phyloP scores from a whole-genome alignment of 352 stramenopile species.

The Phytophthora hibernalis region DNA sequence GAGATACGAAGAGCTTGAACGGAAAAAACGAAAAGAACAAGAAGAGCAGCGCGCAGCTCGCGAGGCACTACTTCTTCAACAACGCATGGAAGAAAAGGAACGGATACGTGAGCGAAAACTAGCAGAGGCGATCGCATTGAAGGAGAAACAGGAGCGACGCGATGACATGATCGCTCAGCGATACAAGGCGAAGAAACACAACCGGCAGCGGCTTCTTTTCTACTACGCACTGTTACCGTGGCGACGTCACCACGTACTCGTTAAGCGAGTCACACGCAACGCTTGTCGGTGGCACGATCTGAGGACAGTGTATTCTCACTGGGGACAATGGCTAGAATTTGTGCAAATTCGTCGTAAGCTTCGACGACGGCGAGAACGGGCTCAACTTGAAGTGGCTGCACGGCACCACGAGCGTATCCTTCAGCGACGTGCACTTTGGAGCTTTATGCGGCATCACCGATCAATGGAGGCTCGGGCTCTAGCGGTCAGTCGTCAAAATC shows the following conservation, averaged over 20 bases:
- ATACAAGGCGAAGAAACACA: constrained; percentile 37
- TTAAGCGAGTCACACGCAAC: constrained; percentile 41
- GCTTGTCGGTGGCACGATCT: constrained; percentile 54
- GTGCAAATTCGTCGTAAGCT: constrained; percentile 28
- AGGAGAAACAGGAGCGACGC: constrained; percentile 43
- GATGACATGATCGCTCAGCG: constrained; percentile 41
- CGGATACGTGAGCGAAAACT: constrained; percentile 50
- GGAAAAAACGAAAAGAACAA: constrained; percentile 51
- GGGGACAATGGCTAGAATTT: constrained; percentile 51
- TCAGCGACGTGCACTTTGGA: constrained; percentile 23
- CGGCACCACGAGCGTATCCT: constrained; percentile 25
- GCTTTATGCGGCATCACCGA: constrained; percentile 27
- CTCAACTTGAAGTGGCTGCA: constrained; percentile 30
- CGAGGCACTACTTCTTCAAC: constrained; percentile 44
- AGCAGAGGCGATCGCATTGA: constrained; percentile 34
- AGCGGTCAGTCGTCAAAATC: constrained; percentile 38
- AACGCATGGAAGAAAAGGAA: constrained; percentile 49
- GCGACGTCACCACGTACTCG: constrained; percentile 35
- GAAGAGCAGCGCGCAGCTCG: constrained; percentile 50
- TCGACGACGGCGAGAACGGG: constrained; percentile 33
- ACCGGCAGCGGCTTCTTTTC: constrained; percentile 49
- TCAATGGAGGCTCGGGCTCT: constrained; percentile 27
- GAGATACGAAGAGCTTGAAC: constrained; percentile 61
- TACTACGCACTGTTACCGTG: constrained; percentile 63
- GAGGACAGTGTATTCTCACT: constrained; percentile 46